Percentiles rank a stretch among this genome's conserved stretches.
Conservation (phyloP, 2,329 filamentous ascomycete genomes). For the Xylaria multiplex region DNA sequence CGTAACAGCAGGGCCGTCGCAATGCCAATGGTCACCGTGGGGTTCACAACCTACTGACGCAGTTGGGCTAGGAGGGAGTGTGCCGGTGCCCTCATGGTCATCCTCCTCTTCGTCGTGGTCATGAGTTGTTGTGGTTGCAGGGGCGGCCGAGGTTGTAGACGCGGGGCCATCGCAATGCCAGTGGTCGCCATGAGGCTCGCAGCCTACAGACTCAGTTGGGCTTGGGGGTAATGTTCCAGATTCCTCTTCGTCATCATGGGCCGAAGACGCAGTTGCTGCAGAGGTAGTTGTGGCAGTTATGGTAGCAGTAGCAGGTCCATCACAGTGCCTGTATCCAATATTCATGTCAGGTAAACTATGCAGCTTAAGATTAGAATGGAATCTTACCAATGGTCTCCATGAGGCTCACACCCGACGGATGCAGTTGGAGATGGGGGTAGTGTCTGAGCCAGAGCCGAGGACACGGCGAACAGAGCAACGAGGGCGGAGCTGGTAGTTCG, state of each 20-base stretch:
- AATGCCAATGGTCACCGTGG: slow-evolving; percentile 12
- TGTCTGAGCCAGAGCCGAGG: slow-evolving; percentile 6
- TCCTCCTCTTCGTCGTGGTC: not conserved
- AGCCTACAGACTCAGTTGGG: slow-evolving; percentile 5
- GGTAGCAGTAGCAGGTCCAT: slow-evolving; percentile 2
- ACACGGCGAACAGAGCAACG: slow-evolving; percentile 7
- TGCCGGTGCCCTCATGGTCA: not conserved
- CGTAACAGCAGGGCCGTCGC: slow-evolving; percentile 3
- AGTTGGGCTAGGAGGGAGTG: not conserved
- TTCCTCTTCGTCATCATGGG: not conserved
- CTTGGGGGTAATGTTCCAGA: not conserved
- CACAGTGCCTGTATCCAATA: not conserved
- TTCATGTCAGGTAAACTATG: not conserved
- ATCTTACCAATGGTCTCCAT: slow-evolving; percentile 1
- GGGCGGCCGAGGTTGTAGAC: too few species aligned
- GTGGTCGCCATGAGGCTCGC: slow-evolving; percentile 9
- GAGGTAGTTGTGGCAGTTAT: too few species aligned
- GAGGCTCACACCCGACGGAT: slow-evolving; percentile 7
- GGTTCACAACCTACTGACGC: not conserved
- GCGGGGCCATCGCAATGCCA: slow-evolving; percentile 13
- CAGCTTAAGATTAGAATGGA: not conserved
- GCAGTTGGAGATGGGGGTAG: slow-evolving; percentile 6
- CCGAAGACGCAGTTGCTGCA: too few species aligned
- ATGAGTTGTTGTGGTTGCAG: too few species aligned
- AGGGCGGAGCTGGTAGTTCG: not conserved